Evolutionary conservation across 1,284 basidiomycete species (phyloP).

Genomic region (Flammula alnicola): DNA sequence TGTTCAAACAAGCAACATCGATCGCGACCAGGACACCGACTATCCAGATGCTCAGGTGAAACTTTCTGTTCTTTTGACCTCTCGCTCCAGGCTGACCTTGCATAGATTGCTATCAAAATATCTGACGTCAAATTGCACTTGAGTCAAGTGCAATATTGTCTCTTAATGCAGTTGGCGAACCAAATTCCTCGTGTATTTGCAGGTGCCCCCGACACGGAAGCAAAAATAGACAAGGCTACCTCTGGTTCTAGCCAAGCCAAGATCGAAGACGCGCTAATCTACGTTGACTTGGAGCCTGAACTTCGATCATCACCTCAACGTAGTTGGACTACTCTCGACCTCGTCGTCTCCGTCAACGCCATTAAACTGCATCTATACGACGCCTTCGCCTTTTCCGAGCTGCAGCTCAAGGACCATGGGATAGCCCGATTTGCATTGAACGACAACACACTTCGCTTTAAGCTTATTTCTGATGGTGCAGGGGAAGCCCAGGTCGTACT

Average conservation of each 20-base stretch:
- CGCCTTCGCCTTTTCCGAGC: constrained; percentile 59
- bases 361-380: constrained; percentile 96
- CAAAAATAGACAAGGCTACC: background rate
- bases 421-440: constrained; percentile 89
- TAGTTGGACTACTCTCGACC: constrained; percentile 73
- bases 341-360: constrained; percentile 76
- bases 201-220: constrained; percentile 35
- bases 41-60: constrained; percentile 76
- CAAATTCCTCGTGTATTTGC: constrained; percentile 77
- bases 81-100: constrained; percentile 4
- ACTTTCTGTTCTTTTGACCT: background rate
- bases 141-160: constrained; percentile 89
- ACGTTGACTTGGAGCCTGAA: constrained; percentile 64
- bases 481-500: constrained; percentile 88
- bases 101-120: constrained; percentile 74
- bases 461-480: constrained; percentile 84
- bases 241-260: constrained; percentile 9
- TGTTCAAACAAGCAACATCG: constrained; percentile 60
- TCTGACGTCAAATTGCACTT: constrained; percentile 91
- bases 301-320: constrained; percentile 37
- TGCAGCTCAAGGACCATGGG: constrained; percentile 76
- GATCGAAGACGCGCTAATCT: constrained; percentile 12
- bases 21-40: constrained; percentile 52
- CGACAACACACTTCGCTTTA: constrained; percentile 80
- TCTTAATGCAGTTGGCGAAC: constrained; percentile 74